Evolutionary conservation across 257 asterid species (phyloP).

Genomic region (Nicotiana tomentosiformis): DNA sequence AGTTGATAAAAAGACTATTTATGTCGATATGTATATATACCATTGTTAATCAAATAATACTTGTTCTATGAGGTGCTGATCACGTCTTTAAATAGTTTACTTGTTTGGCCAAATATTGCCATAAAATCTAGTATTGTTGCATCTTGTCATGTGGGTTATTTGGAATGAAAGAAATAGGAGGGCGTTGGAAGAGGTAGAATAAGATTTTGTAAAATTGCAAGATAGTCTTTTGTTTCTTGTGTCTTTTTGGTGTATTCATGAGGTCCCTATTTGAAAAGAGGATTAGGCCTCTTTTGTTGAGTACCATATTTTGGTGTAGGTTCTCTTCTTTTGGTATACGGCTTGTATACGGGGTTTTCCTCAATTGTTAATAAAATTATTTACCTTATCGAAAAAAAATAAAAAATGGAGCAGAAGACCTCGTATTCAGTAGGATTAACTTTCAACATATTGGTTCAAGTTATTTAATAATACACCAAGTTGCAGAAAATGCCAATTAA

Average conservation of each 20-base stretch:
- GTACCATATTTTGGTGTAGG: too few species aligned
- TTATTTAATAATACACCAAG: neutral
- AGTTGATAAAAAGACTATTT: neutral
- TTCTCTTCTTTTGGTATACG: too few species aligned
- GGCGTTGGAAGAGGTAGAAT: too few species aligned
- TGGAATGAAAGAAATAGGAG: too few species aligned
- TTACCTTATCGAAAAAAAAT: too few species aligned
- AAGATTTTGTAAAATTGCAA: too few species aligned
- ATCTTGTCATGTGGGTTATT: neutral
- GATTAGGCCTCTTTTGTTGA: too few species aligned
- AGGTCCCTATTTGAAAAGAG: too few species aligned
- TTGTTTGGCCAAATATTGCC: neutral
- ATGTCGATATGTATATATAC: neutral
- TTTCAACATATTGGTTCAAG: neutral
- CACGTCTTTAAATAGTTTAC: neutral
- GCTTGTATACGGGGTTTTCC: too few species aligned
- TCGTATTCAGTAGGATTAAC: neutral
- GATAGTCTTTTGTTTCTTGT: too few species aligned
- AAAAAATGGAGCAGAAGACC: neutral
- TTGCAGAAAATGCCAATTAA: neutral
- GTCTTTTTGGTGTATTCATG: too few species aligned
- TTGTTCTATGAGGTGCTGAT: neutral
- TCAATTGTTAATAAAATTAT: too few species aligned
- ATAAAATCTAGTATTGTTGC: neutral
- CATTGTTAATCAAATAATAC: neutral